Evolutionary conservation across 805 yeast species (phyloP).

Genomic region (Cyberlindnera subsufficiens): DNA sequence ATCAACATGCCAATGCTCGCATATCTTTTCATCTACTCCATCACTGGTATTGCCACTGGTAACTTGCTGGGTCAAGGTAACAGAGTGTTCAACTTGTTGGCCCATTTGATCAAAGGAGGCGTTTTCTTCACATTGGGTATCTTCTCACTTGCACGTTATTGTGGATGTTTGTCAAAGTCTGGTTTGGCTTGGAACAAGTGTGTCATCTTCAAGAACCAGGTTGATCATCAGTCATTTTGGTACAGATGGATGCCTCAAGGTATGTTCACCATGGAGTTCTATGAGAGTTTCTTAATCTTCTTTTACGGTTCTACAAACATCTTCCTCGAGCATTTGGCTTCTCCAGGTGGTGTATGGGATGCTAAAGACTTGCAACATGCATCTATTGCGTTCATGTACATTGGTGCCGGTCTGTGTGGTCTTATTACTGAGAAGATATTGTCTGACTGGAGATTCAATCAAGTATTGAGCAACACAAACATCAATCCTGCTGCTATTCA

Average conservation of each 20-base stretch:
- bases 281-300: conserved; percentile 74
- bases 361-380: conserved; percentile 88
- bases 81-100: conserved; percentile 73
- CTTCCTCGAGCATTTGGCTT: conserved; percentile 83
- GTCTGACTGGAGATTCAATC: conserved; percentile 51
- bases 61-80: conserved; percentile 61
- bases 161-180: conserved; percentile 66
- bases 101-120: conserved; percentile 95
- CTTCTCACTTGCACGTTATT: conserved; percentile 76
- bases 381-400: conserved; percentile 84
- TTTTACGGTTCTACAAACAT: conserved; percentile 88
- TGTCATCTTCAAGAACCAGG: conserved; percentile 23
- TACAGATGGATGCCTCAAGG: conserved; percentile 31
- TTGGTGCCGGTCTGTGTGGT: conserved; percentile 93
- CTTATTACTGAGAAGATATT: conserved; percentile 69
- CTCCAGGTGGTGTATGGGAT: conserved; percentile 76
- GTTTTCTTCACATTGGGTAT: conserved; percentile 76
- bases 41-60: conserved; percentile 56
- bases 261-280: conserved; percentile 74
- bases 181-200: conserved; percentile 91
- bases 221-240: conserved; percentile 22
- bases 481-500: conserved; percentile 23
- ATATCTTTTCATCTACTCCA: conserved; percentile 50
- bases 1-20: conserved; percentile 63
- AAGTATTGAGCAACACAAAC: conserved; percentile 28